Base-by-base conservation (phyloP, 2,329 filamentous ascomycete genomes). In the Epichloe bromicola region DNA sequence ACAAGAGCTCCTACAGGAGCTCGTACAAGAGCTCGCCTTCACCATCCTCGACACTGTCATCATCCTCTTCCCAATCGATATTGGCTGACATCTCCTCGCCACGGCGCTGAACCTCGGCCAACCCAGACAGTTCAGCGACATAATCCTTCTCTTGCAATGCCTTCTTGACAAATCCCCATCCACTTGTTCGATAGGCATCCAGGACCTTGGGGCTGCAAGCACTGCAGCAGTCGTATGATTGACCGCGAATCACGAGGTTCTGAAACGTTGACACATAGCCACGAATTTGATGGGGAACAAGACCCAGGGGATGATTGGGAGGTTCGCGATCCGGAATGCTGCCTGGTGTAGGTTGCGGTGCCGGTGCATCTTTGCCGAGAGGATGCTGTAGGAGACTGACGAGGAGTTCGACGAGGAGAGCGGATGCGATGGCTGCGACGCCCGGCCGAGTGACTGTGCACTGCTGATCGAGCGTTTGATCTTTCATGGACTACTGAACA, bases 371-470 rank as follows among this genome's bases (percentile, higher is more conserved):
- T 19, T 79, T 72, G n/a, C 80, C 77, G 7, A 85, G 71, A 0
- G 90, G 89, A 63, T 95, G 91, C 63, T 98, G 93, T 10, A 96
- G 73, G 37, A 96, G 71, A 53, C 87, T 94, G 10, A 90, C 83
- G 30, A 98, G 76, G 5, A 97, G 75, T 66, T 98, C 93, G 46
- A 97, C 91, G 5, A 96, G 76, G 36, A 95, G 75, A 2, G 88
- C 88, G 2, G 93, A 96, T 7, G 93, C 93, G 51, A 96, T 93
- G 10, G 89, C 85, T 14, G 93, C 91, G 37, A 95, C 82, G 15
- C 93, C 93, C 0, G 93, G 93, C 10, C 93, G 82, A 3, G 93
- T 98, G 19, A 98, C 93, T 0, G 93, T 98, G 67, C 93, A 98
- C 69, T 97, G 93, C 65, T 98, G 93, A 64, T 98, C 93, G 11